A percentile compares a stretch with the other conserved stretches of the same genome.
phyloP scores from a whole-genome alignment of 2,329 filamentous ascomycete species.

The Curvularia lunata region DNA sequence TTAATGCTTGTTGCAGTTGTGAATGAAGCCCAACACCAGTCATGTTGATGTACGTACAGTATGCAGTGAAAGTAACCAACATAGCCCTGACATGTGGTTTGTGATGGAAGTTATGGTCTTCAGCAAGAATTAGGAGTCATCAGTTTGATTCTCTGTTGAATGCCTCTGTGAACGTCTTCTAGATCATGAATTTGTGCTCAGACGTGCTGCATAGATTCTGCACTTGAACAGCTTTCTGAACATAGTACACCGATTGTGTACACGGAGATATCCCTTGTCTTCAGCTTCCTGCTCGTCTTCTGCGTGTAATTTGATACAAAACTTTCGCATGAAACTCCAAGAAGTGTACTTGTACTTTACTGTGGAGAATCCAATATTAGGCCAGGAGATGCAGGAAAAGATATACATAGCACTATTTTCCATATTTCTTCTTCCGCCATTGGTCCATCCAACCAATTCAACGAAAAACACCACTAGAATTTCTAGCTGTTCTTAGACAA shows the following conservation, averaged over 20 bases:
- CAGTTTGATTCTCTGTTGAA: slow-evolving; percentile 36
- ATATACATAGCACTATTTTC: neutral
- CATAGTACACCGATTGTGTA: neutral
- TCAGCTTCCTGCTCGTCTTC: neutral
- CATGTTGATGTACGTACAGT: neutral
- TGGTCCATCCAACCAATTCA: neutral
- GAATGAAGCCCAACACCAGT: neutral
- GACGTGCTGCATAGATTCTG: slow-evolving; percentile 41
- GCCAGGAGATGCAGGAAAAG: neutral
- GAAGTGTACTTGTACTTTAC: no score
- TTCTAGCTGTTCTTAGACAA: no score
- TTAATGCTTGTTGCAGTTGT: neutral
- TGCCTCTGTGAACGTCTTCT: slow-evolving; percentile 33
- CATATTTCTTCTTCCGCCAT: neutral
- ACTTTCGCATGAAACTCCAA: neutral
- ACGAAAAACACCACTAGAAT: neutral
- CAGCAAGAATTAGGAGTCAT: neutral
- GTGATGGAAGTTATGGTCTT: no score
- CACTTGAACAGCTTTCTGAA: slow-evolving; percentile 33
- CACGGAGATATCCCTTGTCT: no score
- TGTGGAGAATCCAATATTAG: neutral
- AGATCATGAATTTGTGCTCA: slow-evolving; percentile 36
- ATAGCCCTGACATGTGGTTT: neutral
- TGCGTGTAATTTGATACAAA: neutral
- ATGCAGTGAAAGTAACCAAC: neutral